Base-by-base conservation (phyloP, 495 filamentous ascomycete genomes). In the Penicillium goetzii region DNA sequence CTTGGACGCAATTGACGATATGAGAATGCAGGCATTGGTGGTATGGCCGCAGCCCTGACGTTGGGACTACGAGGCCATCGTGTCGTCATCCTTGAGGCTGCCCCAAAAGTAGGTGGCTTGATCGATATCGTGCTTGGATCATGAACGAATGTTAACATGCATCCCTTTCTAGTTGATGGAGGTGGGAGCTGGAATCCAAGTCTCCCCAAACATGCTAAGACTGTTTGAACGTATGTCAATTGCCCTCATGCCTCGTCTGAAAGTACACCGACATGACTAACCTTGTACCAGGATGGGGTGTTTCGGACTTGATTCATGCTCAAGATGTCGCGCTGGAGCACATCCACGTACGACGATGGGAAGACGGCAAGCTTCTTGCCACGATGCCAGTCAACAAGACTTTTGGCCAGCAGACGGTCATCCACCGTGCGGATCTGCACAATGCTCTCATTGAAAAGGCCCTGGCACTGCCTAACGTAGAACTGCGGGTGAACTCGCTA, bases 141-240 rank as follows among this genome's bases (percentile, higher is more conserved):
- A 15, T 49, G 28, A 47, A 14, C 32, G 25, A 21, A 12, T 58
- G 60, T 23, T 55, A 55, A 55, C 52, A 14, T 55, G 9, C 8
- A 55, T 30, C 17, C 15, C 14, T 51, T 53, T 4, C 51, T 56
- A 78, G 74, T 66, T 78, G 43, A 80, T 79, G 64, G 86, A 89
- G 73, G 88, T 92, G 51, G 91, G 91, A 63, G 90, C 90, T 7
- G 90, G 90, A 17, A 91, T 93, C 64, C 90, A 93, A 72, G 83
- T 92, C 15, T 89, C 90, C 10, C 90, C 90, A 4, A 92, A 94
- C 62, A 90, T 93, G 79, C 78, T 86, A 30, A 84, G 86, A 2
- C 83, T 94, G 28, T 80, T 93, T 12, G 87, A 91, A 68, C 78
- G 78, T 80, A 63, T 70, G 76, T 70, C 51, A 43, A 28, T 7